A percentile compares a stretch with the other conserved stretches of the same genome.
Conservation (phyloP, 768 basidiomycete species). For the Ephemerocybe angulata region DNA sequence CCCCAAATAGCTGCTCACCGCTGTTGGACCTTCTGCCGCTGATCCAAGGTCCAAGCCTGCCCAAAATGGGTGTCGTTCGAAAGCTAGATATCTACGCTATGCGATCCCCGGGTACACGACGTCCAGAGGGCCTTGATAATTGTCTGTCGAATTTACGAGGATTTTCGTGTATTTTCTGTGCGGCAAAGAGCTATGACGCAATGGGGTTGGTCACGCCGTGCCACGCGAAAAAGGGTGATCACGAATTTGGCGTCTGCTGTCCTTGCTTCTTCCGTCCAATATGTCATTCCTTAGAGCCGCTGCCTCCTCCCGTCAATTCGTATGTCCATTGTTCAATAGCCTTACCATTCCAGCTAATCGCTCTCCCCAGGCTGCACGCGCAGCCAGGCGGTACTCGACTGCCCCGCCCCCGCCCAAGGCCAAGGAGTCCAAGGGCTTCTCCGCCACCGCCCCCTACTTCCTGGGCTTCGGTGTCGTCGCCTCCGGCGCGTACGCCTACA, state of each 20-base stretch:
- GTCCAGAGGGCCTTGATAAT: neutral
- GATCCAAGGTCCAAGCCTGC: neutral
- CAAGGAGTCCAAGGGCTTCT: no score
- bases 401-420: slow-evolving; percentile 34
- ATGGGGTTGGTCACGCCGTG: slow-evolving; percentile 7
- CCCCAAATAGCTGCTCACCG: slow-evolving; percentile 9
- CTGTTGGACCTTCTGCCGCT: neutral
- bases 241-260: neutral
- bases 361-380: slow-evolving; percentile 25
- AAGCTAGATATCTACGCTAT: neutral
- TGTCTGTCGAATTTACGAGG: neutral
- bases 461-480: slow-evolving; percentile 45
- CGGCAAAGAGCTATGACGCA: slow-evolving; percentile 17
- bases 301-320: slow-evolving; percentile 40
- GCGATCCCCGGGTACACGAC: neutral
- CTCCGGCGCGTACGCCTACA: slow-evolving; percentile 48
- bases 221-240: slow-evolving; percentile 3
- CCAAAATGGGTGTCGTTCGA: neutral
- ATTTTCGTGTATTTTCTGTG: neutral
- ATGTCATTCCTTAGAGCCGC: slow-evolving; percentile 45
- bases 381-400: slow-evolving; percentile 40
- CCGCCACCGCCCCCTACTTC: slow-evolving; percentile 44
- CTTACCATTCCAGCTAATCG: slow-evolving; percentile 1
- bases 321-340: slow-evolving; percentile 19
- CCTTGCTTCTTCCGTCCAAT: slow-evolving; percentile 12